These are phyloP conservation scores for Fagopyrum homotropicum DNA, from an alignment of 148 eudicot genomes.

Conservation along the genomic window DNA sequence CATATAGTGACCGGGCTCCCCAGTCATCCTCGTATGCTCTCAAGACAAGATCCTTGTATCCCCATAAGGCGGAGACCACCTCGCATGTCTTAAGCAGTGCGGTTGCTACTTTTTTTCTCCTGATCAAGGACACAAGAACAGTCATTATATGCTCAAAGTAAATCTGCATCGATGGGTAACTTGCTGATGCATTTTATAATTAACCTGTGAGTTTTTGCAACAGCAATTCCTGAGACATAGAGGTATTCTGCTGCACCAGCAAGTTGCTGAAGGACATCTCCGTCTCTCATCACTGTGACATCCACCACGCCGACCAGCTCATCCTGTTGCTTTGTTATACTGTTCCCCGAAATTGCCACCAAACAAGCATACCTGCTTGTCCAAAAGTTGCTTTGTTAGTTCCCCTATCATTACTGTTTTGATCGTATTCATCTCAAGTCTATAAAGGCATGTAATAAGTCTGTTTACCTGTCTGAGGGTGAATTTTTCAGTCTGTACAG, in stretches of 20 bases:
- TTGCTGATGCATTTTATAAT: background rate
- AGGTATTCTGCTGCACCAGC: constrained; percentile 62
- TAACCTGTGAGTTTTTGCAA: constrained; percentile 57
- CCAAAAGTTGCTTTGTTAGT: background rate
- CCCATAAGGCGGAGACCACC: constrained; percentile 46
- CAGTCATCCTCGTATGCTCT: constrained; percentile 84
- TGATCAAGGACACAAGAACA: constrained; percentile 18
- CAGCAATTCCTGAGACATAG: constrained; percentile 92
- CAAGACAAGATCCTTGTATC: constrained; percentile 55
- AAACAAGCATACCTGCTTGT: constrained; percentile 81
- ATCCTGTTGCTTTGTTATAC: constrained; percentile 11
- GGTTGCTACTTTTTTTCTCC: constrained; percentile 87
- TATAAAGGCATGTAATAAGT: background rate
- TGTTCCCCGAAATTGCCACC: constrained; percentile 50
- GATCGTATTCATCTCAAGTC: background rate
- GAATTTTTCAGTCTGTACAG: constrained; percentile 66
- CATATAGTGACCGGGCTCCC: constrained; percentile 70
- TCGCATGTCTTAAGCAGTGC: constrained; percentile 86
- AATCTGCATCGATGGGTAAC: background rate
- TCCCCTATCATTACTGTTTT: background rate
- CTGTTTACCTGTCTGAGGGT: constrained; percentile 65
- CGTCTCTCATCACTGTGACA: constrained; percentile 61
- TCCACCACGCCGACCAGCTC: constrained; percentile 85
- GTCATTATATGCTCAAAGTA: background rate
- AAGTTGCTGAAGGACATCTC: constrained; percentile 59